phyloP scores from a whole-genome alignment of 177 flowering plant genomes.

The Tripterygium wilfordii region DNA sequence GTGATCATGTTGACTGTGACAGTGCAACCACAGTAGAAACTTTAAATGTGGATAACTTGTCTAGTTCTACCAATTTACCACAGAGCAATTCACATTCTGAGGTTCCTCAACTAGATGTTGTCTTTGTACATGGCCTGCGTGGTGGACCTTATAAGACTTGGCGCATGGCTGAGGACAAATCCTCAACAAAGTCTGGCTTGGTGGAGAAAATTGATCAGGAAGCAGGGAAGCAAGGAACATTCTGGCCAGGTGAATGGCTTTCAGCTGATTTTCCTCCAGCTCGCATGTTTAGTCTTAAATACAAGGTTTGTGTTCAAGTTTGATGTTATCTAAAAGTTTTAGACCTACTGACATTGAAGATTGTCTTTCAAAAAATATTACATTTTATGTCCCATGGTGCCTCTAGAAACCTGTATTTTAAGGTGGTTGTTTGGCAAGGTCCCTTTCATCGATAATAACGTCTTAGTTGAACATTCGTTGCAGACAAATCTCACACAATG shows the following conservation, averaged over 20 bases:
- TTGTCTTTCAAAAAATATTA: too few relatives aligned
- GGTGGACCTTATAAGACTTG: conserved; percentile 97
- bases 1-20: conserved; percentile 19
- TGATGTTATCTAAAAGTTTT: not conserved
- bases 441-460: not conserved
- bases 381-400: too few relatives aligned
- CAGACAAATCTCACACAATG: conserved; percentile 98
- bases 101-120: conserved; percentile 64
- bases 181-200: conserved; percentile 86
- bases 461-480: conserved; percentile 30
- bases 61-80: conserved; percentile 22
- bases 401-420: too few relatives aligned
- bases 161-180: conserved; percentile 88
- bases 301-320: conserved; percentile 59
- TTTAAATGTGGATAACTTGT: conserved; percentile 13
- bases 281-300: conserved; percentile 82
- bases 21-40: conserved; percentile 4
- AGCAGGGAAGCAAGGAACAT: conserved; percentile 91
- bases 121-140: conserved; percentile 93
- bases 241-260: conserved; percentile 99
- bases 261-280: conserved; percentile 84
- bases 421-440: not conserved
- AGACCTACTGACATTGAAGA: not conserved
- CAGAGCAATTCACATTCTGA: conserved; percentile 17
- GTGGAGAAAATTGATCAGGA: conserved; percentile 98